phyloP scores from a whole-genome alignment of 139 green algal species.

The Zygnema cylindricum region DNA sequence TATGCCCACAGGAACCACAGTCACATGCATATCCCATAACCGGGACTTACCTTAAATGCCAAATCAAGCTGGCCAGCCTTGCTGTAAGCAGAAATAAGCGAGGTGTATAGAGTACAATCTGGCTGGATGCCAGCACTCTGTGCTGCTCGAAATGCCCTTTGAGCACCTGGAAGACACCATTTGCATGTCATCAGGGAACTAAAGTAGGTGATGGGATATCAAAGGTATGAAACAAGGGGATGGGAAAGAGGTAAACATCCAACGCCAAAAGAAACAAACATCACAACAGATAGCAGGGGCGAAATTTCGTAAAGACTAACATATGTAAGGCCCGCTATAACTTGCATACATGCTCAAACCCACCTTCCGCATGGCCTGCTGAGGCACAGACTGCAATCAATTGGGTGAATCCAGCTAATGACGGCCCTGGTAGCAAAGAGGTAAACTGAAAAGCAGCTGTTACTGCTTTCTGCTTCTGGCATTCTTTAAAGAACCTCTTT shows the following conservation, averaged over 20 bases:
- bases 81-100: constrained; percentile 45
- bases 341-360: background rate
- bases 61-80: constrained; percentile 48
- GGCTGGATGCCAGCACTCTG: constrained; percentile 27
- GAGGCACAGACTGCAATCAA: constrained; percentile 44
- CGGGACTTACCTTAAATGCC: constrained; percentile 53
- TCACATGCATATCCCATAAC: no score
- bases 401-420: constrained; percentile 24
- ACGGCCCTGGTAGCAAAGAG: background rate
- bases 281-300: no score
- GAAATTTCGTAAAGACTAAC: background rate
- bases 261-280: background rate
- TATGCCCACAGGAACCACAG: no score
- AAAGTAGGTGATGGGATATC: background rate
- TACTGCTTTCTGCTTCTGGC: constrained; percentile 29
- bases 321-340: background rate
- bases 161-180: constrained; percentile 7
- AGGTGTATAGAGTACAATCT: constrained; percentile 50
- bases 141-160: constrained; percentile 11
- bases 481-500: constrained; percentile 47
- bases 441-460: constrained; percentile 40
- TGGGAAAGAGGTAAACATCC: background rate
- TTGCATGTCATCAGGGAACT: background rate
- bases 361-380: constrained; percentile 17
- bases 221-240: background rate